Conservation (phyloP, 2,329 filamentous ascomycete species). For the Hyphodiscus sp. region DNA sequence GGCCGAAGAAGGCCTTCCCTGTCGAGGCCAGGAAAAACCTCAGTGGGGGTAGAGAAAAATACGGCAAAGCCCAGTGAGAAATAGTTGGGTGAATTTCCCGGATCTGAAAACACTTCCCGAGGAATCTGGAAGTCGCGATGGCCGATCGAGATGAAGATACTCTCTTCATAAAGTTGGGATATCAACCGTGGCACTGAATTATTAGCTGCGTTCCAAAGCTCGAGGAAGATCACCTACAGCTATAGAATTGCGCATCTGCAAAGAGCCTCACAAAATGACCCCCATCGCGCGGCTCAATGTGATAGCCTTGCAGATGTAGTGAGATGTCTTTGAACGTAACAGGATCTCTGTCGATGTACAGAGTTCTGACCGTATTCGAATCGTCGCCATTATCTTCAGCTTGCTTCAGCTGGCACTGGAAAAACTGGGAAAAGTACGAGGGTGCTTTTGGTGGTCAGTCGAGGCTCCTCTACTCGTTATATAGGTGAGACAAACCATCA, state of each 20-base stretch:
- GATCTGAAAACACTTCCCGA: constrained; percentile 75
- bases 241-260: constrained; percentile 93
- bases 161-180: constrained; percentile 83
- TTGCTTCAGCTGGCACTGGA: constrained; percentile 69
- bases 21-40: constrained; percentile 81
- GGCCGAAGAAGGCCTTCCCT: constrained; percentile 74
- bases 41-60: constrained; percentile 74
- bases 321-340: constrained; percentile 84
- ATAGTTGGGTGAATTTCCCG: constrained; percentile 91
- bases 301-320: constrained; percentile 86
- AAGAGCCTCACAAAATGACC: constrained; percentile 88
- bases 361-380: constrained; percentile 53
- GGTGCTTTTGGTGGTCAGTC: constrained; percentile 64
- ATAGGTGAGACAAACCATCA: constrained; percentile 50
- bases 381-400: constrained; percentile 45
- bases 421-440: constrained; percentile 94
- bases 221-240: constrained; percentile 45
- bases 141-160: constrained; percentile 88
- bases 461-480: neutral
- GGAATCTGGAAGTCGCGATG: constrained; percentile 83
- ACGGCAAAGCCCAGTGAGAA: constrained; percentile 86
- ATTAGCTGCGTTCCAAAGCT: constrained; percentile 9
- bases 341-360: constrained; percentile 94
- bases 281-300: constrained; percentile 73
- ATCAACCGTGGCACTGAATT: constrained; percentile 73